phyloP scores from a whole-genome alignment of 2,329 filamentous ascomycete genomes.

The Graphilbum fragrans region DNA sequence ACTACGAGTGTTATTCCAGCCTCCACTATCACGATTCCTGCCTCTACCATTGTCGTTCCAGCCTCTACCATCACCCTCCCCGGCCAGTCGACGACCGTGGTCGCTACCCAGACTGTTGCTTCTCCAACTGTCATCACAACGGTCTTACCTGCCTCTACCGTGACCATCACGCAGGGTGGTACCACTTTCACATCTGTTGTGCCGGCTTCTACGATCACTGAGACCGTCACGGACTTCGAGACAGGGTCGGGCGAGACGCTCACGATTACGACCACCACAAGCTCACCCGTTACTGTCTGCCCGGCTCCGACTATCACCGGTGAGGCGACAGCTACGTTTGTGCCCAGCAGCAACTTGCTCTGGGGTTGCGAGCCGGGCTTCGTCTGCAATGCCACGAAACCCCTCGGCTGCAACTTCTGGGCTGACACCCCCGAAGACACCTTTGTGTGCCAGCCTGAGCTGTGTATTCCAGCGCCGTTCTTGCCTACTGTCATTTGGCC shows the following conservation, averaged over 20 bases:
- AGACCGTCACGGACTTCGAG: conserved; percentile 1
- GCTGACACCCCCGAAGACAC: conserved; percentile 29
- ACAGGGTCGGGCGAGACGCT: conserved; percentile 7
- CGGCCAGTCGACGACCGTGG: conserved; percentile 1
- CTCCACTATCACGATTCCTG: background rate
- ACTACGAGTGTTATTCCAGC: background rate
- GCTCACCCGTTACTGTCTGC: conserved; percentile 25
- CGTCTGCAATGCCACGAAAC: conserved; percentile 40
- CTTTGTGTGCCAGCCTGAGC: conserved; percentile 31
- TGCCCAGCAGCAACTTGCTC: conserved; percentile 27
- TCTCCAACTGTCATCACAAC: background rate
- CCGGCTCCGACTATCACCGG: conserved; percentile 25
- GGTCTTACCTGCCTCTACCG: conserved; percentile 7
- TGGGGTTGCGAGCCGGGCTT: conserved; percentile 42
- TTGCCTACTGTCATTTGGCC: conserved; percentile 28
- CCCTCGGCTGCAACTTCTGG: conserved; percentile 38
- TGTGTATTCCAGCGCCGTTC: conserved; percentile 31
- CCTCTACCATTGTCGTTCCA: background rate
- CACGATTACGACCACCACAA: conserved; percentile 21
- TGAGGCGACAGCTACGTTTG: conserved; percentile 13
- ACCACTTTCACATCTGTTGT: conserved; percentile 6
- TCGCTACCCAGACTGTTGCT: background rate
- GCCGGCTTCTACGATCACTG: conserved; percentile 4
- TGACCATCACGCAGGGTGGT: conserved; percentile 5
- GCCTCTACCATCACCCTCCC: background rate